Percentiles rank a stretch among this genome's conserved stretches.
Evolutionary conservation across 129 eudicot genomes (phyloP).

Genomic region (Escallonia rubra): DNA sequence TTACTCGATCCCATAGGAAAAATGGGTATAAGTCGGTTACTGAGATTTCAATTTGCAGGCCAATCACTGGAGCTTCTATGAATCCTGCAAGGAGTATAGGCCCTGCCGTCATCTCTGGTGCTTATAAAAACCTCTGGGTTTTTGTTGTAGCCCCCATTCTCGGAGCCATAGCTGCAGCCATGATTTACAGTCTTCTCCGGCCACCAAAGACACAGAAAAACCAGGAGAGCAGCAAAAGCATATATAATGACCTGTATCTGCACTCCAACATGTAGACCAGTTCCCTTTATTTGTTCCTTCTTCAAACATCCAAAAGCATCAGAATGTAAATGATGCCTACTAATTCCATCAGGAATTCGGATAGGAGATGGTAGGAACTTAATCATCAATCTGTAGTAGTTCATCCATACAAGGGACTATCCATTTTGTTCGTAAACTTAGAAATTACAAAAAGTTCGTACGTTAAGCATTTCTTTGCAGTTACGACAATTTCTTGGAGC

Average conservation of each 20-base stretch:
- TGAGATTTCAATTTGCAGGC: conserved; percentile 28
- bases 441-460: no score
- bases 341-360: no score
- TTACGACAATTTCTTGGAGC: no score
- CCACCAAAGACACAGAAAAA: conserved; percentile 19
- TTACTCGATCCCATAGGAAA: background rate
- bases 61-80: conserved; percentile 67
- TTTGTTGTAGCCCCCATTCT: conserved; percentile 42
- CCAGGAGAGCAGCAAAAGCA: conserved; percentile 16
- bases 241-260: conserved; percentile 28
- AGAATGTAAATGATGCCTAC: no score
- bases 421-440: no score
- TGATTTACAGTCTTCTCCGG: conserved; percentile 42
- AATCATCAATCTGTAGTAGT: no score
- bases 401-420: no score
- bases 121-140: conserved; percentile 46
- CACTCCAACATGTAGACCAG: background rate
- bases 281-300: no score
- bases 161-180: conserved; percentile 44
- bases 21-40: background rate
- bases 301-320: no score
- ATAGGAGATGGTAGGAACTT: no score
- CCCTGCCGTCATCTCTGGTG: conserved; percentile 52
- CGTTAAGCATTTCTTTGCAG: no score
- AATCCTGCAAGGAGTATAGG: conserved; percentile 77